Conservation (phyloP, 1,139 yeast genomes). For the Lodderomyces parapsilosis region DNA sequence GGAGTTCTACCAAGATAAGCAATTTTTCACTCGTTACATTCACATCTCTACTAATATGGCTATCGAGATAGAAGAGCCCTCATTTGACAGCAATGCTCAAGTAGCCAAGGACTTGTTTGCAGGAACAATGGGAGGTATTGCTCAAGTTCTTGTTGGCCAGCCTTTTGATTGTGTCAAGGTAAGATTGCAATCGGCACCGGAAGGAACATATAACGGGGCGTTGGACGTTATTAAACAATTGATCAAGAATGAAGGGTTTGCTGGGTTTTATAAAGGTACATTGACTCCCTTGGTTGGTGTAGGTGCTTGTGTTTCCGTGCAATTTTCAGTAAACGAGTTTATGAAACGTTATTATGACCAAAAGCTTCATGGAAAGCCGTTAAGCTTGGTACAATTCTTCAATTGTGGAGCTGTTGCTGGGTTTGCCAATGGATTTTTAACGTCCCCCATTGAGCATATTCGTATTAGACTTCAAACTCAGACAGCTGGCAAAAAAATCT, state of each 20-base stretch:
- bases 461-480: slow-evolving; percentile 91
- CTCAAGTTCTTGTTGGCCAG: slow-evolving; percentile 94
- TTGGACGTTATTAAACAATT: slow-evolving; percentile 72
- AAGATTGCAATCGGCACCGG: slow-evolving; percentile 80
- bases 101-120: slow-evolving; percentile 81
- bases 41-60: slow-evolving; percentile 26
- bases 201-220: slow-evolving; percentile 73
- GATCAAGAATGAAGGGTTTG: slow-evolving; percentile 69
- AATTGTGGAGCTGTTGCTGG: slow-evolving; percentile 87
- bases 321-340: slow-evolving; percentile 81
- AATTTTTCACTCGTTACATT: neutral
- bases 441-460: slow-evolving; percentile 90
- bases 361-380: slow-evolving; percentile 38
- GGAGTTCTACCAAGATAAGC: neutral
- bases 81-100: slow-evolving; percentile 43
- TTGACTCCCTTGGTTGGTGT: slow-evolving; percentile 83
- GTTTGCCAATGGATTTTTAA: slow-evolving; percentile 79
- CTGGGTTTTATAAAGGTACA: slow-evolving; percentile 89
- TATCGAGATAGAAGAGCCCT: slow-evolving; percentile 49
- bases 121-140: slow-evolving; percentile 92
- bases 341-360: slow-evolving; percentile 76
- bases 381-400: slow-evolving; percentile 61
- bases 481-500: slow-evolving; percentile 46
- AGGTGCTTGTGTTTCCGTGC: slow-evolving; percentile 89
- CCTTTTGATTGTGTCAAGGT: slow-evolving; percentile 96